These are phyloP conservation scores for Pseudonitzschia multistriata DNA, from an alignment of 108 stramenopile species.

Conservation along the genomic window DNA sequence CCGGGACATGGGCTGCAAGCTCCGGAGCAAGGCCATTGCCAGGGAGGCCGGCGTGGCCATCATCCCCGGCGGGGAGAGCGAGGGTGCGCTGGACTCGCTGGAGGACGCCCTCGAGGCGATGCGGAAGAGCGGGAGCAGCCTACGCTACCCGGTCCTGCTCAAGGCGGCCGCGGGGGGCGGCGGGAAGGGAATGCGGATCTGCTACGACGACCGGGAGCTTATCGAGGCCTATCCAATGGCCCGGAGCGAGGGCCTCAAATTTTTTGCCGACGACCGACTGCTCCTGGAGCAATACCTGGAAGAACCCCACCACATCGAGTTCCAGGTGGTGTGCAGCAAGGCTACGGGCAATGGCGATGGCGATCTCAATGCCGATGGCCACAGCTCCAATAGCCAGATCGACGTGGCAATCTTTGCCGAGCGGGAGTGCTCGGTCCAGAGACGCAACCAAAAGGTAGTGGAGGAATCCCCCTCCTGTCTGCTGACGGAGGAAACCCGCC, in stretches of 20 bases:
- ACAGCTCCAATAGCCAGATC: conserved; percentile 16
- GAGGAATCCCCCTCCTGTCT: conserved; percentile 93
- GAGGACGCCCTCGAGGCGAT: conserved; percentile 35
- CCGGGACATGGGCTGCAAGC: conserved; percentile 89
- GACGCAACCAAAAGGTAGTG: conserved; percentile 96
- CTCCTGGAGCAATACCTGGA: conserved; percentile 87
- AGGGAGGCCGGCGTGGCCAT: conserved; percentile 71
- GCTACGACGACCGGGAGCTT: conserved; percentile 64
- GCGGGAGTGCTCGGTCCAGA: conserved; percentile 96
- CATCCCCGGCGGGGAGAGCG: conserved; percentile 74
- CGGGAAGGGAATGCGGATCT: conserved; percentile 95
- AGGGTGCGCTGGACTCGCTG: conserved; percentile 44
- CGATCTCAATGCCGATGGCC: conserved; percentile 37
- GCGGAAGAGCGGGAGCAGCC: conserved; percentile 33
- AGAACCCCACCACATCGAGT: conserved; percentile 93
- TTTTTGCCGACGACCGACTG: conserved; percentile 82
- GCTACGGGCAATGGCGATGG: neutral
- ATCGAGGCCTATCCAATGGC: conserved; percentile 59
- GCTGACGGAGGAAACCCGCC: conserved; percentile 56
- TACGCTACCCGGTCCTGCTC: conserved; percentile 80
- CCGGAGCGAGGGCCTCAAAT: conserved; percentile 63
- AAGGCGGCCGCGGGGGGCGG: conserved; percentile 95
- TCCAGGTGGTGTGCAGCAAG: conserved; percentile 80
- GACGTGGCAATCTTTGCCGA: conserved; percentile 84
- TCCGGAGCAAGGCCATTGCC: conserved; percentile 77